phyloP scores from a whole-genome alignment of 2,329 filamentous ascomycete species.

The Penicillium fuscoglaucum region DNA sequence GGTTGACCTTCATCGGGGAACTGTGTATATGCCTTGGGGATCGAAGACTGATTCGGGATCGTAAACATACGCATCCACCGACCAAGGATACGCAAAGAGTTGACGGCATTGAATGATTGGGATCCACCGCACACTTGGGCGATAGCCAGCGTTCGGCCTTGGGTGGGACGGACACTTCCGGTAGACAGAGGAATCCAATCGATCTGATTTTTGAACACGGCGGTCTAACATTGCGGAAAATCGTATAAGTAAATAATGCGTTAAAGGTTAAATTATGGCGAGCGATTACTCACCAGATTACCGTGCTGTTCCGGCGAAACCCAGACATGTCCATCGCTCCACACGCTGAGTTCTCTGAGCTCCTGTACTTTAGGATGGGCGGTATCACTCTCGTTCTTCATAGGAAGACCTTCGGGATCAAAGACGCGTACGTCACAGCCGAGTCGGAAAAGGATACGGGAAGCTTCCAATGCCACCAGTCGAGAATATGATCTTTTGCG shows the following conservation, averaged over 20 bases:
- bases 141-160: conserved; percentile 63
- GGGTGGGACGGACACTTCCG: conserved; percentile 64
- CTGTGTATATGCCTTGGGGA: conserved; percentile 64
- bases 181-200: conserved; percentile 67
- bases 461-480: conserved; percentile 60
- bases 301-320: conserved; percentile 67
- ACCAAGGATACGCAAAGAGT: conserved; percentile 63
- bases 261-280: neutral
- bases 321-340: conserved; percentile 69
- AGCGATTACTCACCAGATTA: conserved; percentile 51
- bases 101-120: conserved; percentile 68
- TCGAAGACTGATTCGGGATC: conserved; percentile 65
- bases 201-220: conserved; percentile 69
- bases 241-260: conserved; percentile 6
- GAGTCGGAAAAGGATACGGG: conserved; percentile 61
- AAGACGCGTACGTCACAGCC: conserved; percentile 67
- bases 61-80: conserved; percentile 71
- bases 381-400: conserved; percentile 64
- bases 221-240: conserved; percentile 47
- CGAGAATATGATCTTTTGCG: conserved; percentile 59
- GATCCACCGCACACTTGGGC: conserved; percentile 65
- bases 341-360: conserved; percentile 59
- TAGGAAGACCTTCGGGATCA: conserved; percentile 58
- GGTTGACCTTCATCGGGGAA: conserved; percentile 55
- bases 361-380: conserved; percentile 63